Conservation (phyloP, 306 rosid species). For the Casuarina equisetifolia region DNA sequence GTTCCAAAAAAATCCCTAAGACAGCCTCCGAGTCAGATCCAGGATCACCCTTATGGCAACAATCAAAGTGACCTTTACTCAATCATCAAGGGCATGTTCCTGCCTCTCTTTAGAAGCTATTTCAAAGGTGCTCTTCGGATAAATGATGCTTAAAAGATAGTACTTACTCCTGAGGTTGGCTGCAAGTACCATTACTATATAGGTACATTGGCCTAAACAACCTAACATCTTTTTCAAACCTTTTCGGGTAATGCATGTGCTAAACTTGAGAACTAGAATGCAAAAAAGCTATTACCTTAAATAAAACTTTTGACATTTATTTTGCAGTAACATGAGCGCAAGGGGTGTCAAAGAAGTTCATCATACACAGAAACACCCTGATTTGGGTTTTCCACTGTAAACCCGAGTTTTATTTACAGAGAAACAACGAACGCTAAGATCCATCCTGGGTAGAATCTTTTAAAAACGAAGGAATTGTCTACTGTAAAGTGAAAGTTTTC, state of each 20-base stretch:
- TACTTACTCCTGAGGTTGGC: not conserved
- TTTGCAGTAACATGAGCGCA: not conserved
- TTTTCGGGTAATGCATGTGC: too few relatives aligned
- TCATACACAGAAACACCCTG: not conserved
- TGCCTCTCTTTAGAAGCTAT: not conserved
- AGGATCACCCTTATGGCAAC: too few relatives aligned
- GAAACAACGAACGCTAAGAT: not conserved
- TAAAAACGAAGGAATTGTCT: not conserved
- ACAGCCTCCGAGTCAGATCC: too few relatives aligned
- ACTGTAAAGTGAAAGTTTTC: not conserved
- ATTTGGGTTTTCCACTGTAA: not conserved
- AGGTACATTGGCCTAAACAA: too few relatives aligned
- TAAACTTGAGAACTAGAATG: not conserved
- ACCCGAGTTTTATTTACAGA: not conserved
- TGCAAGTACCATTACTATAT: too few relatives aligned
- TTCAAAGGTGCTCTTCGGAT: not conserved
- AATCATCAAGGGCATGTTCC: not conserved
- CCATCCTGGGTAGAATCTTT: not conserved
- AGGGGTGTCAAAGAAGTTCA: not conserved
- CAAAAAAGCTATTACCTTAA: not conserved
- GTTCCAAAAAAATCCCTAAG: not conserved
- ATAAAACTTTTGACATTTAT: not conserved
- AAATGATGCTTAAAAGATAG: not conserved
- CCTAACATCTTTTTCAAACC: too few relatives aligned
- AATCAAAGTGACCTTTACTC: not conserved